Evolutionary conservation across 2,329 filamentous ascomycete species (phyloP).

Genomic region (Stromatinia cepivora): DNA sequence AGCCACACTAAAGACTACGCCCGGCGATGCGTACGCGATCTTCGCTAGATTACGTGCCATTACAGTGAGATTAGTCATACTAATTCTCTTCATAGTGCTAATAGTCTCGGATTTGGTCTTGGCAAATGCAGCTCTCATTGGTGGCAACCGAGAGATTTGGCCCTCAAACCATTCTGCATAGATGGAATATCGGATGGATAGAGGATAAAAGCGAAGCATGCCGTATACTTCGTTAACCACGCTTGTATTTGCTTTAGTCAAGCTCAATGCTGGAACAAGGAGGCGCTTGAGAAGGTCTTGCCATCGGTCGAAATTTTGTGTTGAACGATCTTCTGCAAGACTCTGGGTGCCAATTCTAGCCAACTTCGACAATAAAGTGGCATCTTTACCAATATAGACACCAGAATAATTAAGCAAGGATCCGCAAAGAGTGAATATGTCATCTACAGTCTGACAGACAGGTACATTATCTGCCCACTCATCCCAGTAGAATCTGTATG

Average conservation of each 20-base stretch:
- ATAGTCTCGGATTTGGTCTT: slow-evolving; percentile 76
- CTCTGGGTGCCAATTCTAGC: slow-evolving; percentile 82
- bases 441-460: slow-evolving; percentile 84
- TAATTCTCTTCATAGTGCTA: slow-evolving; percentile 84
- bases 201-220: slow-evolving; percentile 76
- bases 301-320: slow-evolving; percentile 75
- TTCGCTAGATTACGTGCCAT: slow-evolving; percentile 91
- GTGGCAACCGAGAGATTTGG: slow-evolving; percentile 70
- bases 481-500: slow-evolving; percentile 93
- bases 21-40: slow-evolving; percentile 86
- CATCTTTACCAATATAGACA: slow-evolving; percentile 84
- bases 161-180: slow-evolving; percentile 93
- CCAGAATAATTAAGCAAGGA: slow-evolving; percentile 84
- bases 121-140: slow-evolving; percentile 77
- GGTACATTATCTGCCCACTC: slow-evolving; percentile 96
- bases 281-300: slow-evolving; percentile 78
- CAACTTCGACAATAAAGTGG: slow-evolving; percentile 74
- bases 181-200: slow-evolving; percentile 76
- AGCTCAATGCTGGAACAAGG: slow-evolving; percentile 83
- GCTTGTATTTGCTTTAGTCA: slow-evolving; percentile 80
- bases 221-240: slow-evolving; percentile 85
- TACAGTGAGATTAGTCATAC: slow-evolving; percentile 78
- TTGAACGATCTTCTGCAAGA: slow-evolving; percentile 67
- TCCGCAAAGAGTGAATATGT: slow-evolving; percentile 82
- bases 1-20: slow-evolving; percentile 85